These are phyloP conservation scores for Rhizophora mangle DNA, from an alignment of 345 rosid species.

Conservation along the genomic window DNA sequence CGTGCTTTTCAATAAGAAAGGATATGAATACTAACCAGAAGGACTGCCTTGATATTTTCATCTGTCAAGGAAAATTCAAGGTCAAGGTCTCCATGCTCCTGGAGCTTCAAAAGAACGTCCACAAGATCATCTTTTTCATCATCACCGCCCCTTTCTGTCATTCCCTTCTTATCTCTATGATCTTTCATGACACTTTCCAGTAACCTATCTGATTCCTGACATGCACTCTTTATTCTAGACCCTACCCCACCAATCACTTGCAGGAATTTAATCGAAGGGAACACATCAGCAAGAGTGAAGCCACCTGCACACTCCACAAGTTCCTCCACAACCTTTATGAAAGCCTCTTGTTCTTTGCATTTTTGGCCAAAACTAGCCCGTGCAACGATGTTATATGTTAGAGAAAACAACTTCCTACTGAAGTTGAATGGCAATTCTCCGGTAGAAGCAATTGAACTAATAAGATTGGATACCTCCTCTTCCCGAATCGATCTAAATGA, in stretches of 20 bases:
- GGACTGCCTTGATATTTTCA: neutral
- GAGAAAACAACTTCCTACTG: neutral
- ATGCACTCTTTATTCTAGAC: neutral
- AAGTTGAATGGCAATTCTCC: neutral
- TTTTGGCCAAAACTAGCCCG: neutral
- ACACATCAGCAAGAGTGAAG: neutral
- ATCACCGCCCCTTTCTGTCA: neutral
- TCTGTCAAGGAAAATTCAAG: neutral
- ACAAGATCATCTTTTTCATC: neutral
- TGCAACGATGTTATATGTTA: neutral
- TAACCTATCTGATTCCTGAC: neutral
- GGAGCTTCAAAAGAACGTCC: conserved; percentile 1
- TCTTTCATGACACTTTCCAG: neutral
- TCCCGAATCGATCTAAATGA: neutral
- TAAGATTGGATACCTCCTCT: neutral
- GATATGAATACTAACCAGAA: neutral
- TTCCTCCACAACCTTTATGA: neutral
- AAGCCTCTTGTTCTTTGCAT: neutral
- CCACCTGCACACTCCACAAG: neutral
- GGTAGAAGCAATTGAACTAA: neutral
- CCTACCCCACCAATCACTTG: neutral
- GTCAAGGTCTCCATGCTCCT: neutral
- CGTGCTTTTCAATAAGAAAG: too few species aligned
- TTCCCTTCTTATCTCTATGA: neutral
- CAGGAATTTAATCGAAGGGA: neutral